Evolutionary conservation across 768 basidiomycete genomes (phyloP).

Genomic region (Fomitopsis serialis): DNA sequence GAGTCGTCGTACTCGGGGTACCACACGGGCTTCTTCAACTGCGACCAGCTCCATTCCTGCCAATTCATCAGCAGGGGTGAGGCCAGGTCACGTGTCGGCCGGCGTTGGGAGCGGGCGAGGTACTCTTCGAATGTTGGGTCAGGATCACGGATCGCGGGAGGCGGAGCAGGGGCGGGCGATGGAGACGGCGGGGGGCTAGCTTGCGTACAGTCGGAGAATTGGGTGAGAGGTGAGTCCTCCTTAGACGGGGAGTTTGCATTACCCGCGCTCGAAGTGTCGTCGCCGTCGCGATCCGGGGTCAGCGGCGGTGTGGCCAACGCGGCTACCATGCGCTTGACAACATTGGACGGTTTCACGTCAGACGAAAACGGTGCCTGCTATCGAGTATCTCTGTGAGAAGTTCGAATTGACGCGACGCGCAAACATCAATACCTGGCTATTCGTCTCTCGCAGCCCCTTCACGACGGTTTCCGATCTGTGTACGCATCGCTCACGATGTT

Average conservation of each 20-base stretch:
- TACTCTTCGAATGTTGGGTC: slow-evolving; percentile 21
- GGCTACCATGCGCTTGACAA: background rate
- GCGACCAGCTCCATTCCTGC: slow-evolving; percentile 42
- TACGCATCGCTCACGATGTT: slow-evolving; percentile 56
- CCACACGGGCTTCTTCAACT: slow-evolving; percentile 30
- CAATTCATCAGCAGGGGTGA: slow-evolving; percentile 17
- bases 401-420: background rate
- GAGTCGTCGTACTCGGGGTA: background rate
- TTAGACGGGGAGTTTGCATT: background rate
- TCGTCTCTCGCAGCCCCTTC: slow-evolving; percentile 6
- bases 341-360: slow-evolving; percentile 2
- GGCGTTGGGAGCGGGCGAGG: slow-evolving; percentile 19
- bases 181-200: slow-evolving; percentile 7
- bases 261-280: background rate
- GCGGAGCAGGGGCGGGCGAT: slow-evolving; percentile 21
- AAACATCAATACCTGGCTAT: slow-evolving; percentile 1
- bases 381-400: slow-evolving; percentile 1
- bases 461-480: slow-evolving; percentile 32
- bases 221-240: background rate
- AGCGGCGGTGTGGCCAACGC: slow-evolving; percentile 1
- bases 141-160: slow-evolving; percentile 20
- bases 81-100: slow-evolving; percentile 16
- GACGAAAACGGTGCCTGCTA: background rate
- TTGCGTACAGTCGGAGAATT: background rate
- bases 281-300: slow-evolving; percentile 1